These are phyloP conservation scores for Selaginella moellendorffii DNA, from an alignment of 75 land plant genomes.

Conservation along the genomic window DNA sequence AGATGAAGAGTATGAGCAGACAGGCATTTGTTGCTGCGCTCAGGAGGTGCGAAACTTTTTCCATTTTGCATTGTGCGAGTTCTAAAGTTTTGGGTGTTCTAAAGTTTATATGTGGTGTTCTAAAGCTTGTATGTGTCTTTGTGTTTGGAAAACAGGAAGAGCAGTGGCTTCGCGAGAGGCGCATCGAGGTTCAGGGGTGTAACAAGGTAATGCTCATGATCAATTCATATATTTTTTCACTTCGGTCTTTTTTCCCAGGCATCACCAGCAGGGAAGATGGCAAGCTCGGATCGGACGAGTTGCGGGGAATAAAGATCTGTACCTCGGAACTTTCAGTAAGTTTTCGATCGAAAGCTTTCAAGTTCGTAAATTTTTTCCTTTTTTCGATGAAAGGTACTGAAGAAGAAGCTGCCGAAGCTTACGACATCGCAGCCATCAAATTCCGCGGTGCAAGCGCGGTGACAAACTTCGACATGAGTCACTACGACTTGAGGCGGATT, in stretches of 20 bases:
- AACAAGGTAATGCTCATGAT: slow-evolving; percentile 22
- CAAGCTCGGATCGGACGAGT: slow-evolving; percentile 47
- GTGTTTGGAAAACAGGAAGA: slow-evolving; percentile 42
- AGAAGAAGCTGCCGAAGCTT: slow-evolving; percentile 81
- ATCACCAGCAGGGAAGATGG: slow-evolving; percentile 54
- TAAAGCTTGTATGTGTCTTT: no score
- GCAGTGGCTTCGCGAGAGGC: slow-evolving; percentile 79
- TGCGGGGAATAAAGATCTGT: slow-evolving; percentile 48
- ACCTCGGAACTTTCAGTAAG: no score
- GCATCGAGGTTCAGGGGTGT: slow-evolving; percentile 78
- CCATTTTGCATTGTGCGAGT: no score
- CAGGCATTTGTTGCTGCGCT: slow-evolving; percentile 66
- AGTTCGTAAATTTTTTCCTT: slow-evolving; percentile 16
- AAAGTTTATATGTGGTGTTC: no score
- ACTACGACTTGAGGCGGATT: slow-evolving; percentile 54
- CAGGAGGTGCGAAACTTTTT: no score
- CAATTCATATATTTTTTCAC: not conserved
- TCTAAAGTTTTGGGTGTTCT: no score
- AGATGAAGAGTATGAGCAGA: slow-evolving; percentile 65
- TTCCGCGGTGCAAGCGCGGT: slow-evolving; percentile 59
- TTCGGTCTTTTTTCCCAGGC: slow-evolving; percentile 15
- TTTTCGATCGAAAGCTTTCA: slow-evolving; percentile 55
- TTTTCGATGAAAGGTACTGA: slow-evolving; percentile 38
- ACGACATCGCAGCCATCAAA: slow-evolving; percentile 78
- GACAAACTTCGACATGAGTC: no score